Percentiles rank a stretch among this genome's conserved stretches.
Conservation (phyloP, 2,329 filamentous ascomycete genomes). For the Colletotrichum costaricense region DNA sequence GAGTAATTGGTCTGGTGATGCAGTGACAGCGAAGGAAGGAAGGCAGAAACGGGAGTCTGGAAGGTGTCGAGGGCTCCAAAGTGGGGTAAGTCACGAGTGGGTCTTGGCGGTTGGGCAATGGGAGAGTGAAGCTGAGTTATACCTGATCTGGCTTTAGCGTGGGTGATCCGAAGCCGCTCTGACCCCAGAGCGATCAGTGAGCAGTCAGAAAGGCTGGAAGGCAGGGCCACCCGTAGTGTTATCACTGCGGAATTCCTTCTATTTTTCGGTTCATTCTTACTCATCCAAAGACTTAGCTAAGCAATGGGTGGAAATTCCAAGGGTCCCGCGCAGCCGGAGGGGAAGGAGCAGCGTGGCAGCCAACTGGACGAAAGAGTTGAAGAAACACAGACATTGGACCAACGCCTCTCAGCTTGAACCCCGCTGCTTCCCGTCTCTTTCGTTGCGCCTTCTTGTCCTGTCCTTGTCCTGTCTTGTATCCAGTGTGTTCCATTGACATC, state of each 20-base stretch:
- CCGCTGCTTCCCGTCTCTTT: background rate
- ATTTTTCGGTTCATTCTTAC: background rate
- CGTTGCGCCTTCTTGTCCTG: background rate
- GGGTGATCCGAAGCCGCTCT: constrained; percentile 10
- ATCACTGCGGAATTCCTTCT: background rate
- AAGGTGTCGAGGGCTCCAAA: constrained; percentile 10
- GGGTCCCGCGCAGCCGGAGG: constrained; percentile 18
- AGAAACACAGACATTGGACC: constrained; percentile 7
- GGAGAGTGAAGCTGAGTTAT: background rate
- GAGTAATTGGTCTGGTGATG: background rate
- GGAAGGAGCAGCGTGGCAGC: background rate
- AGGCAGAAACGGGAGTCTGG: background rate
- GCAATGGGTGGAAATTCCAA: background rate
- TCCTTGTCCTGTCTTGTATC: background rate
- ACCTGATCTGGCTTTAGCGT: background rate
- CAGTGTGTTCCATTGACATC: background rate
- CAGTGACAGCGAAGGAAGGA: background rate
- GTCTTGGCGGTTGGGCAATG: too few species aligned
- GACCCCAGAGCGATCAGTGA: constrained; percentile 3
- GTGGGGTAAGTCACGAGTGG: constrained; percentile 2
- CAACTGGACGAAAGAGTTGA: background rate
- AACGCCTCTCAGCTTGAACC: background rate
- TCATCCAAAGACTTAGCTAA: background rate
- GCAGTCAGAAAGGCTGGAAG: background rate
- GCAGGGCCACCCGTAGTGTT: background rate